Evolutionary conservation across 2,329 filamentous ascomycete genomes (phyloP), one percentile per base, ranked within the genome.

Genomic region (Claviceps digitariae): DNA sequence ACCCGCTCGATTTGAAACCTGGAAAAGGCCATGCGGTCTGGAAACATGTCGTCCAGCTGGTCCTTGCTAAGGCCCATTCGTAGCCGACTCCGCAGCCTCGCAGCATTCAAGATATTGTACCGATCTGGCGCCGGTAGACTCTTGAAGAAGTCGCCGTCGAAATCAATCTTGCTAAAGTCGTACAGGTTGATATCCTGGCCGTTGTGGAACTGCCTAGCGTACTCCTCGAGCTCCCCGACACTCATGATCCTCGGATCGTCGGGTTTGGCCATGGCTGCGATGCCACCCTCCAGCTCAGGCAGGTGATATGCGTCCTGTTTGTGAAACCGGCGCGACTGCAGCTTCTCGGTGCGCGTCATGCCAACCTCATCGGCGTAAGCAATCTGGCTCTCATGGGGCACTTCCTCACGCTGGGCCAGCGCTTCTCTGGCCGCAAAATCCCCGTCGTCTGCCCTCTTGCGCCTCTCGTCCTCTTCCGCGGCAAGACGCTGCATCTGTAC

Each of bases 131-230:
- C 77, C 0, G 94, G 93, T 54, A 98, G 70, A 65, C 89, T 95
- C 66, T 86, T 81, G 71, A 98, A 98, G 69, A 98, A 98, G 13
- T 91, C 83, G 59, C 90, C 88, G 59, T 97, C 87, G 62, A 97
- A 98, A 65, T 98, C 93, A 61, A 98, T 98, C 69, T 97, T 97
- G 64, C 87, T 94, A 65, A 98, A 98, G 69, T 97, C 91, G 68
- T 97, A 97, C 5, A 90, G 69, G 58, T 84, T 84, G 61, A 97
- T 86, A 65, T 97, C 91, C 68, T 97, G 90, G 52, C 93, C 93
- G 56, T 82, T 82, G 62, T 96, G 82, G 62, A 97, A 97, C 58
- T 97, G 90, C 51, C 84, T 77, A 3, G 94, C 91, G 65, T 98
- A 98, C 59, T 91, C 85, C 69, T 97, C 89, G 55, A 98, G 72